Evolutionary conservation across 2,329 filamentous ascomycete genomes (phyloP).

Genomic region (Tolypocladium capitatum): DNA sequence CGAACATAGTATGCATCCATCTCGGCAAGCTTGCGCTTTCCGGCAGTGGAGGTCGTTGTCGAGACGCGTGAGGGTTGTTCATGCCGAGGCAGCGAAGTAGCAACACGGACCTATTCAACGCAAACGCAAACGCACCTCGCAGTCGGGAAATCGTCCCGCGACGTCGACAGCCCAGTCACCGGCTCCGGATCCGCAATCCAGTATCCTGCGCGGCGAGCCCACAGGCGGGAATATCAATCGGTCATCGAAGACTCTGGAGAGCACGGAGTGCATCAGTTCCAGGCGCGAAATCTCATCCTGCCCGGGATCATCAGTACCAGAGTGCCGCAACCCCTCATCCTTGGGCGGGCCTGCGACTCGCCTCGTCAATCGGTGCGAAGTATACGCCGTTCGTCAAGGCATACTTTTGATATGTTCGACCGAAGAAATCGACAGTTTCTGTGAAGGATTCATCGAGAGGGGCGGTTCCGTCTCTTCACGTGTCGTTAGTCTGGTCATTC

Average conservation of each 20-base stretch:
- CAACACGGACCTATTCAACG: background rate
- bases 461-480: slow-evolving; percentile 31
- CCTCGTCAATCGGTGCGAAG: slow-evolving; percentile 60
- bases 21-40: background rate
- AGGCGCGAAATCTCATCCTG: slow-evolving; percentile 58
- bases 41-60: background rate
- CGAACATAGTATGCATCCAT: background rate
- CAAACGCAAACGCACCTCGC: slow-evolving; percentile 37
- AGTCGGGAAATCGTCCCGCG: slow-evolving; percentile 48
- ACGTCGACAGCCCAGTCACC: slow-evolving; percentile 58
- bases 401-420: slow-evolving; percentile 54
- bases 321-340: background rate
- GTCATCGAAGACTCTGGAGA: slow-evolving; percentile 51
- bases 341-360: slow-evolving; percentile 21
- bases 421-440: slow-evolving; percentile 46
- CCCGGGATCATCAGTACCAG: slow-evolving; percentile 1
- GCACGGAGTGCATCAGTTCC: slow-evolving; percentile 47
- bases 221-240: slow-evolving; percentile 60
- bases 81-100: background rate
- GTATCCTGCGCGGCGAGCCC: slow-evolving; percentile 38
- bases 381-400: slow-evolving; percentile 52
- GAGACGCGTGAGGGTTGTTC: background rate
- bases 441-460: slow-evolving; percentile 44
- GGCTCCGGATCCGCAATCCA: slow-evolving; percentile 64
- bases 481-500: slow-evolving; percentile 10